Conservation (phyloP, 176 grass and related monocot species). For the Rhynchospora tenuis region DNA sequence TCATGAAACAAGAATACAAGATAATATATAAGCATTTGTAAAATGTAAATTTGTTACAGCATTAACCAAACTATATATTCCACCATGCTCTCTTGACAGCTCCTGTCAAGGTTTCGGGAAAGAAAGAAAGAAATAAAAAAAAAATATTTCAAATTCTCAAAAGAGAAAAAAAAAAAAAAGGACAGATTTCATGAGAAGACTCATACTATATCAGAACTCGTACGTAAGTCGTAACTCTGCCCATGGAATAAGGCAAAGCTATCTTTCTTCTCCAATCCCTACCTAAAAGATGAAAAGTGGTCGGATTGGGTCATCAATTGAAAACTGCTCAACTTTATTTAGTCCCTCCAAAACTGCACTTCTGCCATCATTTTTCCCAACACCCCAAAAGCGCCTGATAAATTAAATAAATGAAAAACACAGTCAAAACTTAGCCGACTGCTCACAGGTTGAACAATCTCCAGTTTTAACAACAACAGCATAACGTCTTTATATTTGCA, state of each 20-base stretch:
- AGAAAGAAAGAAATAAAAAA: no score
- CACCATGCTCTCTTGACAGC: no score
- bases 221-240: neutral
- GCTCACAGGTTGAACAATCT: neutral
- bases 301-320: conserved; percentile 4
- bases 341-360: conserved; percentile 22
- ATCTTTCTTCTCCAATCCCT: conserved; percentile 8
- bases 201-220: neutral
- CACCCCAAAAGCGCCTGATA: neutral
- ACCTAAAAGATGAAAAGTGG: conserved; percentile 16
- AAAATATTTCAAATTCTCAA: neutral
- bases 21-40: neutral
- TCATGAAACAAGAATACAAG: no score
- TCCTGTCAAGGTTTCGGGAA: no score
- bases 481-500: neutral
- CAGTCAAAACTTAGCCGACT: neutral
- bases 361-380: conserved; percentile 13
- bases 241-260: conserved; percentile 5
- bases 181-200: no score
- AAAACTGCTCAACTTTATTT: conserved; percentile 11
- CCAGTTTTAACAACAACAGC: neutral
- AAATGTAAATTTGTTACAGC: neutral
- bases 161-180: no score
- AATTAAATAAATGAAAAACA: neutral
- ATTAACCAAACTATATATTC: neutral